Percentiles rank a stretch among this genome's conserved stretches.
Conservation (phyloP, 1,284 basidiomycete species). For the Papiliotrema laurentii region DNA sequence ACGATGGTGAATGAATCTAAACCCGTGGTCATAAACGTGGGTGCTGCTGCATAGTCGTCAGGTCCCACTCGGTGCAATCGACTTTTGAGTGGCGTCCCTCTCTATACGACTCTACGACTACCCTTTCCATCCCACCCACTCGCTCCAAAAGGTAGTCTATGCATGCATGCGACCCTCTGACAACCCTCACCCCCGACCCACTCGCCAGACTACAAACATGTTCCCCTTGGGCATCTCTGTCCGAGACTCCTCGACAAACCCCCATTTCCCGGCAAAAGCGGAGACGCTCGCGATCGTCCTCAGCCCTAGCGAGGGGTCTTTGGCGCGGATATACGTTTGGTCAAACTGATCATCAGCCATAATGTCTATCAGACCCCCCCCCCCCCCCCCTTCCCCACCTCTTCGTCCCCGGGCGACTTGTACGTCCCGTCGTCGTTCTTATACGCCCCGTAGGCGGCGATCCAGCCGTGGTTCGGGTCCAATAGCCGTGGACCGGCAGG, state of each 20-base stretch:
- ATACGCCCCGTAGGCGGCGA: conserved; percentile 36
- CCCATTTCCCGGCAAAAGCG: conserved; percentile 27
- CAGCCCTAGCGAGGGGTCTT: conserved; percentile 25
- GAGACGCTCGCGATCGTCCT: conserved; percentile 24
- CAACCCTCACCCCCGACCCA: too few species aligned
- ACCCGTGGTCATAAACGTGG: too few species aligned
- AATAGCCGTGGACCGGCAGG: conserved; percentile 9
- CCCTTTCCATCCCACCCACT: too few species aligned
- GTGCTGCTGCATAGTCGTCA: too few species aligned
- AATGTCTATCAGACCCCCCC: neutral
- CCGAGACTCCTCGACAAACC: conserved; percentile 25
- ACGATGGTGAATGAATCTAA: neutral
- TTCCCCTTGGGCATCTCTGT: conserved; percentile 39
- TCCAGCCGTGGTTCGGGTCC: conserved; percentile 17
- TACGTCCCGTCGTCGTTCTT: conserved; percentile 33
- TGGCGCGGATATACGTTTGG: conserved; percentile 20
- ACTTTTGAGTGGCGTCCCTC: too few species aligned
- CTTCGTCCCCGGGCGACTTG: conserved; percentile 24
- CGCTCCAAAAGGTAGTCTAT: too few species aligned
- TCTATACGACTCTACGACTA: too few species aligned
- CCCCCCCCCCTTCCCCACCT: conserved; percentile 18
- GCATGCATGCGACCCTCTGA: too few species aligned
- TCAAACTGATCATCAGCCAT: conserved; percentile 29
- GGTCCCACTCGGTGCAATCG: too few species aligned
- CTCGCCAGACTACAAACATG: conserved; percentile 36